These are phyloP conservation scores for Isatis lusitanica DNA, from an alignment of 441 rosid genomes.

Conservation along the genomic window DNA sequence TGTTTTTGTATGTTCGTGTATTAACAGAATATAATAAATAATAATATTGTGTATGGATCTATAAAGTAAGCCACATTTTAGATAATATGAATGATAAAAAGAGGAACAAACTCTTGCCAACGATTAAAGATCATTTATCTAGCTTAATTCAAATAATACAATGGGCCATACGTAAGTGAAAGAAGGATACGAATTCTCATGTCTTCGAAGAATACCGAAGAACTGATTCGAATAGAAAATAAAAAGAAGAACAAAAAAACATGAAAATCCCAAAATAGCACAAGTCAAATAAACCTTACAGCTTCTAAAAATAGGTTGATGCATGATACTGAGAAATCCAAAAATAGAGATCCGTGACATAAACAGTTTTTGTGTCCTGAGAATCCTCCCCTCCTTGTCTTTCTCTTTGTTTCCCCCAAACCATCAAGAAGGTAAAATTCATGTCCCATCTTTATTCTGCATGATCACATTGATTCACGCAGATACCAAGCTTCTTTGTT, in stretches of 20 bases:
- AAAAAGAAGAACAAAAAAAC: background rate
- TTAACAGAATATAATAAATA: background rate
- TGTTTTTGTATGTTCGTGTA: background rate
- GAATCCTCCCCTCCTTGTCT: constrained; percentile 26
- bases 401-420: constrained; percentile 11
- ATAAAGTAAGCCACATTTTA: background rate
- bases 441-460: constrained; percentile 10
- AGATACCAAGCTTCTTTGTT: constrained; percentile 17
- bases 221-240: background rate
- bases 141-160: background rate
- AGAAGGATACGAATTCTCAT: background rate
- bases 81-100: background rate
- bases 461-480: constrained; percentile 15
- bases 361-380: background rate
- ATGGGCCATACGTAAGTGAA: background rate
- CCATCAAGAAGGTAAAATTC: constrained; percentile 1
- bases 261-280: constrained; percentile 18
- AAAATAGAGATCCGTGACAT: constrained; percentile 17
- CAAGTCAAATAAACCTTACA: constrained; percentile 12
- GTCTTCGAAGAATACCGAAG: background rate
- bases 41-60: background rate
- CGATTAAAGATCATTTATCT: background rate
- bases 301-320: constrained; percentile 24
- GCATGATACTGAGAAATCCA: constrained; percentile 10
- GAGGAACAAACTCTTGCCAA: background rate